phyloP scores from a whole-genome alignment of 2,329 filamentous ascomycete species.

The Pseudogymnoascus sp. region DNA sequence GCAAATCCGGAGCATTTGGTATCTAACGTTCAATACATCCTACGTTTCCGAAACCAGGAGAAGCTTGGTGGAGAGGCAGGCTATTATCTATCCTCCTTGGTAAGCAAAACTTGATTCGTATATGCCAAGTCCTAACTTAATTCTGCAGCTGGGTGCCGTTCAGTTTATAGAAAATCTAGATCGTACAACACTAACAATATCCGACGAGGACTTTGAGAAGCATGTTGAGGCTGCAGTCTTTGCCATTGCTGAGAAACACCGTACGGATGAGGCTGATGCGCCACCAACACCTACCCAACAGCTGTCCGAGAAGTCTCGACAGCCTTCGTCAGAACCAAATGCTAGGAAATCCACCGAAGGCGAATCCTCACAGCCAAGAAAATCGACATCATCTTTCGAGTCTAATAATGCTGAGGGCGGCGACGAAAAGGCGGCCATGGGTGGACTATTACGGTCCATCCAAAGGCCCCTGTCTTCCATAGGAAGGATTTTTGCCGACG shows the following conservation, averaged over 20 bases:
- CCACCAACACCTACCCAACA: conserved; percentile 27
- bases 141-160: conserved; percentile 70
- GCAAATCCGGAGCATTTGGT: conserved; percentile 93
- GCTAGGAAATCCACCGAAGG: conserved; percentile 51
- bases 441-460: conserved; percentile 79
- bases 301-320: conserved; percentile 37
- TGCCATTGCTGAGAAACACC: conserved; percentile 86
- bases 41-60: conserved; percentile 94
- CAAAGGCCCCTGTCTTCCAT: conserved; percentile 87
- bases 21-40: conserved; percentile 95
- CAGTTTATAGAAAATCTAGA: conserved; percentile 97
- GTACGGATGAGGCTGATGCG: conserved; percentile 41
- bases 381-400: conserved; percentile 47
- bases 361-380: conserved; percentile 48
- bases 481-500: conserved; percentile 86
- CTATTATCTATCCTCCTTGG: conserved; percentile 92
- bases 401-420: conserved; percentile 40
- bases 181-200: conserved; percentile 84
- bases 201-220: conserved; percentile 88
- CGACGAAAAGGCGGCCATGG: conserved; percentile 74
- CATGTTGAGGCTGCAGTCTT: conserved; percentile 96
- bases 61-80: conserved; percentile 96
- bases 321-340: conserved; percentile 48
- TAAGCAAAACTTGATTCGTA: conserved; percentile 33
- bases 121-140: conserved; percentile 10